Evolutionary conservation across 352 stramenopile species (phyloP), one percentile per base, ranked within the genome.

Genomic region (Thraustochytrium sp.): DNA sequence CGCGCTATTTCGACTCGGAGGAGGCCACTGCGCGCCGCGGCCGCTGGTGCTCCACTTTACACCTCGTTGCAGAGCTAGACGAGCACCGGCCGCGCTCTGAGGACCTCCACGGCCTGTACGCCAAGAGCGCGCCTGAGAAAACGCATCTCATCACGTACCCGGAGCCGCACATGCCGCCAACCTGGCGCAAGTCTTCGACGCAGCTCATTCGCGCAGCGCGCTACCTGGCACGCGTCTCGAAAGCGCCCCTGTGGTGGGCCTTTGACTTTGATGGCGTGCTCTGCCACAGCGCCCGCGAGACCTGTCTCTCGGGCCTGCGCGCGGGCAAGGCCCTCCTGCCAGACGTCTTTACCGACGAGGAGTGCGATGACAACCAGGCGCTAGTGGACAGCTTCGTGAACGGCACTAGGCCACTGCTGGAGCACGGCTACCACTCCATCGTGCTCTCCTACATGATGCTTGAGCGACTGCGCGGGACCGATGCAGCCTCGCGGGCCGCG

Each of bases 181-280:
- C 55, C 13, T 76, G 55, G 61, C 53, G 61, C 0, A 34, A 38
- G 4, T 84, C 75, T 3, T 26, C 3, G 13, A 61, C 16, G 1
- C 55, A 84, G 40, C 61, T 73, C 18, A 4, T 64, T 23, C 36
- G 49, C 23, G 44, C 51, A 13, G 75, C 61, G 3, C 29, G 16
- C 29, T 36, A 9, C n/a, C 16, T 84, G 40, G 23, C 36, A 3
- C 26, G 34, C 13, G 29, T 37, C 5, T n/a, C 26, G 55, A 11
- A 29, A 51, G 8, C 13, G 9, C 76, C 34, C 21, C 18, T 62
- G 34, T 84, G 55, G 53, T 84, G 55, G 55, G 84, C 85, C 23
- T 76, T 87, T 44, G 85, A 87, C 34, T 87, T 87, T 65, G 85
- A 87, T 62, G 85, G 85, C 61, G 44, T 87, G 34, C 36, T 86